These are phyloP conservation scores for Nicotiana knightiana DNA, from an alignment of 257 asterid genomes.

Conservation along the genomic window DNA sequence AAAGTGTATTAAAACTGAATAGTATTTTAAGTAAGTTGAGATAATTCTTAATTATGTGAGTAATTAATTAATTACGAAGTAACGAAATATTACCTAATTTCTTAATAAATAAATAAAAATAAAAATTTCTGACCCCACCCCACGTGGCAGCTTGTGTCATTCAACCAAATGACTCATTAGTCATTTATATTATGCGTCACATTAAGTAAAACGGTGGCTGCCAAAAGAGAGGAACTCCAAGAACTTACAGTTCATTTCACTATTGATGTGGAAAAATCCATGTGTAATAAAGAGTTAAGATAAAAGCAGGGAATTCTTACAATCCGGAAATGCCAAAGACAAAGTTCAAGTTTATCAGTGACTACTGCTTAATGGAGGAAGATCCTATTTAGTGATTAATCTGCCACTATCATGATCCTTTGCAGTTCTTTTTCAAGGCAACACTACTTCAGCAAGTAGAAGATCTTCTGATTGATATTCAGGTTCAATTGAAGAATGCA, in stretches of 20 bases:
- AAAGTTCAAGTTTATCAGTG: slow-evolving; percentile 59
- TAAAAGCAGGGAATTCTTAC: slow-evolving; percentile 93
- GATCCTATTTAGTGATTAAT: neutral
- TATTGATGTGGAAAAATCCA: slow-evolving; percentile 95
- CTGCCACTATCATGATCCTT: slow-evolving; percentile 16
- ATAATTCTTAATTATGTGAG: no score
- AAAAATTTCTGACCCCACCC: no score
- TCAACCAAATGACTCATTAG: no score
- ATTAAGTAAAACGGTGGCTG: slow-evolving; percentile 49
- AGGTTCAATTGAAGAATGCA: slow-evolving; percentile 50
- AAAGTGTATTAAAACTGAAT: no score
- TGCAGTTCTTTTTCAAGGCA: slow-evolving; percentile 94
- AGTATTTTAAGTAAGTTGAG: no score
- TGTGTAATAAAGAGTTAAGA: slow-evolving; percentile 96
- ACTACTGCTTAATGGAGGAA: slow-evolving; percentile 8
- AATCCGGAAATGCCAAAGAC: slow-evolving; percentile 82
- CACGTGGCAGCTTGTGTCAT: no score
- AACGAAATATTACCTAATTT: no score
- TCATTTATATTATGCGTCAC: no score
- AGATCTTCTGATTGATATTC: slow-evolving; percentile 66
- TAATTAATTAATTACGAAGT: no score
- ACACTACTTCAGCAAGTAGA: slow-evolving; percentile 90
- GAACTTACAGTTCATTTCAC: slow-evolving; percentile 84
- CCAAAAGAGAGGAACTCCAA: slow-evolving; percentile 69
- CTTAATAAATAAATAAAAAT: no score